Evolutionary conservation across 306 rosid species (phyloP).

Genomic region (Canavalia gladiata): DNA sequence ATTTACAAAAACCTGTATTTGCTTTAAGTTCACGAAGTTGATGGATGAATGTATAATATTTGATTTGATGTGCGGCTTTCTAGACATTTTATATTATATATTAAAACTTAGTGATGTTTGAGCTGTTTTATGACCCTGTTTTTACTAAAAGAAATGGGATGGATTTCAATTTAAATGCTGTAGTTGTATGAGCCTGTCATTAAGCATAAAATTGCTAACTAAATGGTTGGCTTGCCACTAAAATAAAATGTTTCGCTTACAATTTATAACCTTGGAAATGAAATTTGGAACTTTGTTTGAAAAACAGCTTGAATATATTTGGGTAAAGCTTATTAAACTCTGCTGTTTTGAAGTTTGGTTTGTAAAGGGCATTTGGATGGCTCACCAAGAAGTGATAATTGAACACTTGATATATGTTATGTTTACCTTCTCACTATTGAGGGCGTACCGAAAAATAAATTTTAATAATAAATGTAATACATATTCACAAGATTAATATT

Average conservation of each 20-base stretch:
- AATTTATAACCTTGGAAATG: background rate
- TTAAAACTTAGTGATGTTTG: background rate
- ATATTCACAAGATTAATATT: too few species aligned
- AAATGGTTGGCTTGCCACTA: background rate
- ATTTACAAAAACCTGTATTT: slow-evolving; percentile 35
- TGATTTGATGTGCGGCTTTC: slow-evolving; percentile 17
- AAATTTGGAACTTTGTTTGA: background rate
- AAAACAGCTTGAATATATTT: background rate
- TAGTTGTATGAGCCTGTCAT: background rate
- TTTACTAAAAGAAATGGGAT: too few species aligned
- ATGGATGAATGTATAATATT: slow-evolving; percentile 36
- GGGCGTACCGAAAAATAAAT: too few species aligned
- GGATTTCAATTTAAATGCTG: slow-evolving; percentile 3
- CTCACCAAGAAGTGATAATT: too few species aligned
- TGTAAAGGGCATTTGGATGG: too few species aligned
- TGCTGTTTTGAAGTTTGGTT: background rate
- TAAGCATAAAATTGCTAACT: background rate
- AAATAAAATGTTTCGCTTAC: background rate
- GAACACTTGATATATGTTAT: too few species aligned
- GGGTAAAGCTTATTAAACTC: background rate
- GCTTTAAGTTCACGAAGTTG: slow-evolving; percentile 25
- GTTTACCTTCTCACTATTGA: too few species aligned
- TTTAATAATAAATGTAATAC: too few species aligned
- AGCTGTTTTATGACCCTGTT: background rate
- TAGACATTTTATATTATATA: slow-evolving; percentile 22